Evolutionary conservation across 768 basidiomycete species (phyloP).

Genomic region (Pleurotus sapidus): DNA sequence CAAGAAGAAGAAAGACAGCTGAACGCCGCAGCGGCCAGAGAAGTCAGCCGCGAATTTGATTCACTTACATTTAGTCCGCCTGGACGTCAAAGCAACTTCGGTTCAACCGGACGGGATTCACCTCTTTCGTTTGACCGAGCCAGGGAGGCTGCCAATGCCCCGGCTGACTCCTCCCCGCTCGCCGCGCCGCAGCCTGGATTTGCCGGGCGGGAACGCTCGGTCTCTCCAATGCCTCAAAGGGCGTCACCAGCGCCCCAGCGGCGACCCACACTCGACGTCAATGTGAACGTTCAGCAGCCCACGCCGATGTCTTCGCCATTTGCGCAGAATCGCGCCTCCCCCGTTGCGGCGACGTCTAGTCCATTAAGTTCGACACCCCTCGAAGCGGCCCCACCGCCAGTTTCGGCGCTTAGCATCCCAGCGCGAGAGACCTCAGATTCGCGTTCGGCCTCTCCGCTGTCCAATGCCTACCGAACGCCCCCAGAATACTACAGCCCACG

Average conservation of each 20-base stretch:
- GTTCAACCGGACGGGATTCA: constrained; percentile 13
- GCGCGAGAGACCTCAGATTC: background rate
- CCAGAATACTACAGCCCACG: constrained; percentile 40
- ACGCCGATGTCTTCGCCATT: background rate
- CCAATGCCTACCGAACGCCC: constrained; percentile 38
- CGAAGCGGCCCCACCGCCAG: background rate
- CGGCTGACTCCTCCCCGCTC: constrained; percentile 14
- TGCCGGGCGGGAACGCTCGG: constrained; percentile 34
- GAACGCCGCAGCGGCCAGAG: constrained; percentile 66
- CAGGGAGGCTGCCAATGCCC: background rate
- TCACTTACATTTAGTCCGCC: constrained; percentile 38
- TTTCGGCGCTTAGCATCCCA: background rate
- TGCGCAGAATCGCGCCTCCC: background rate
- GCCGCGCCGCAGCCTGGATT: constrained; percentile 39
- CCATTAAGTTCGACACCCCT: background rate
- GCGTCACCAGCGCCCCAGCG: constrained; percentile 33
- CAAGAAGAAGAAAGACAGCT: constrained; percentile 52
- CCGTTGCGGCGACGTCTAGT: background rate
- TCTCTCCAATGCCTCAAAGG: constrained; percentile 31
- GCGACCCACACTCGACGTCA: constrained; percentile 8
- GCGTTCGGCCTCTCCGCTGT: background rate
- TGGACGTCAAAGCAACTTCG: constrained; percentile 12
- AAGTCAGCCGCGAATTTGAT: constrained; percentile 64
- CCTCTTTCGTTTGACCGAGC: constrained; percentile 15
- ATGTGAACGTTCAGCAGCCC: background rate